These are phyloP conservation scores for Boletellus emodensis DNA, from an alignment of 768 basidiomycete genomes.

Conservation along the genomic window DNA sequence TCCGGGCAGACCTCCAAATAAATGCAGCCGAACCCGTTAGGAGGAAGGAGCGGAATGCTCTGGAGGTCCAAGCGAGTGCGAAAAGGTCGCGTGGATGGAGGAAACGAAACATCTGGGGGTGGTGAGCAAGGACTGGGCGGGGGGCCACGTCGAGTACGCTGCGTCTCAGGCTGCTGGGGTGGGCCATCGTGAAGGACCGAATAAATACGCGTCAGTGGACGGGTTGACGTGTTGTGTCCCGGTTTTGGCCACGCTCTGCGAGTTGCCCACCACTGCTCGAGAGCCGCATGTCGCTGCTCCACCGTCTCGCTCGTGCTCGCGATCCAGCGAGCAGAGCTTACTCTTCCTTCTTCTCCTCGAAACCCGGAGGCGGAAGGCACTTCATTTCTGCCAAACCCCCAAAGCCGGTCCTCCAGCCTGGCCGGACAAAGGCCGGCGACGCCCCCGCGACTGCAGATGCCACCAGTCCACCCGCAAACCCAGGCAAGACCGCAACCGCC, in stretches of 20 bases:
- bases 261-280: too few relatives aligned
- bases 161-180: slow-evolving; percentile 10
- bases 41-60: slow-evolving; percentile 38
- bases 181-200: slow-evolving; percentile 9
- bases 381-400: slow-evolving; percentile 72
- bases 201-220: neutral
- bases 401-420: slow-evolving; percentile 39
- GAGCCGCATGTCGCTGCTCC: slow-evolving; percentile 46
- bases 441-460: slow-evolving; percentile 35
- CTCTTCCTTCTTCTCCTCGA: slow-evolving; percentile 78
- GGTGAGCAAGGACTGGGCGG: neutral
- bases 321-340: slow-evolving; percentile 55
- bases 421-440: slow-evolving; percentile 38
- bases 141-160: slow-evolving; percentile 30
- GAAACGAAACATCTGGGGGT: slow-evolving; percentile 39
- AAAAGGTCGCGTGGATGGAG: slow-evolving; percentile 45
- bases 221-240: slow-evolving; percentile 1
- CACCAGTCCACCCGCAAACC: slow-evolving; percentile 13
- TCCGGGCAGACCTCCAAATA: slow-evolving; percentile 33
- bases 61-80: slow-evolving; percentile 41
- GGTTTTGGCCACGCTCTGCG: neutral
- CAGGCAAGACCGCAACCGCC: slow-evolving; percentile 12
- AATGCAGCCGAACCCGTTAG: slow-evolving; percentile 29
- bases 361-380: slow-evolving; percentile 69
- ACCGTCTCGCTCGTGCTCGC: slow-evolving; percentile 45